Percentiles rank a stretch among this genome's conserved stretches.
phyloP scores from a whole-genome alignment of 352 stramenopile genomes.

The Nannochloropsis limnetica region DNA sequence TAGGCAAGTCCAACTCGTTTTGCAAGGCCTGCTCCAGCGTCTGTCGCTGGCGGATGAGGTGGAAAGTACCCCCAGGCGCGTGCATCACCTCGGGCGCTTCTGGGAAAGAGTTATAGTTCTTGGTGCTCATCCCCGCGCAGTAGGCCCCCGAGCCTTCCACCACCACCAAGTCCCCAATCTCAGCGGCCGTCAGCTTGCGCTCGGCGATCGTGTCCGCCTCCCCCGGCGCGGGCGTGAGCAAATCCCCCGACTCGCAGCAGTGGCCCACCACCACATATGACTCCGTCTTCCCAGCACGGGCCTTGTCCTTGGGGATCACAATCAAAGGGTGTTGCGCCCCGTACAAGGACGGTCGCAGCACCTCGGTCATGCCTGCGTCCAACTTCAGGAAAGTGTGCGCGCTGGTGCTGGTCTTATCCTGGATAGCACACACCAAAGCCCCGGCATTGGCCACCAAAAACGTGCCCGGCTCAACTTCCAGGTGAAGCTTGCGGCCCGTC shows the following conservation, averaged over 20 bases:
- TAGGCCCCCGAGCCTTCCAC: conserved; percentile 75
- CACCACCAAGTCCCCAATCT: conserved; percentile 67
- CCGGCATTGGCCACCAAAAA: conserved; percentile 74
- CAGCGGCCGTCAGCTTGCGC: conserved; percentile 55
- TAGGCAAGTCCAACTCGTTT: conserved; percentile 46
- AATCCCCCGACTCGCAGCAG: conserved; percentile 75
- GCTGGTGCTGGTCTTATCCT: conserved; percentile 53
- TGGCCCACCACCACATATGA: conserved; percentile 74
- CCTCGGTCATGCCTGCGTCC: conserved; percentile 76
- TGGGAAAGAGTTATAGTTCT: conserved; percentile 80
- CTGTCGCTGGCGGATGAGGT: conserved; percentile 65
- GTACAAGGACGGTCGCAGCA: conserved; percentile 72
- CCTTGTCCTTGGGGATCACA: conserved; percentile 58
- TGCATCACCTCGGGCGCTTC: conserved; percentile 71
- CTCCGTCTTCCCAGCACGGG: not conserved
- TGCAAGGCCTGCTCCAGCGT: conserved; percentile 58
- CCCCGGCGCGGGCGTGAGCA: conserved; percentile 68
- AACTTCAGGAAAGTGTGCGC: conserved; percentile 69
- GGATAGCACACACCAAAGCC: conserved; percentile 64
- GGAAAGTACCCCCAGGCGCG: conserved; percentile 51
- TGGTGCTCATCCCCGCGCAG: conserved; percentile 70
- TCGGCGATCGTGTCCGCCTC: conserved; percentile 64
- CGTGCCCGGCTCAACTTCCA: conserved; percentile 78
- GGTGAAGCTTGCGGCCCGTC: conserved; percentile 61
- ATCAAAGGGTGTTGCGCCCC: conserved; percentile 72